These are phyloP conservation scores for Guadua angustifolia DNA, from an alignment of 176 grass and related monocot species.

Conservation along the genomic window DNA sequence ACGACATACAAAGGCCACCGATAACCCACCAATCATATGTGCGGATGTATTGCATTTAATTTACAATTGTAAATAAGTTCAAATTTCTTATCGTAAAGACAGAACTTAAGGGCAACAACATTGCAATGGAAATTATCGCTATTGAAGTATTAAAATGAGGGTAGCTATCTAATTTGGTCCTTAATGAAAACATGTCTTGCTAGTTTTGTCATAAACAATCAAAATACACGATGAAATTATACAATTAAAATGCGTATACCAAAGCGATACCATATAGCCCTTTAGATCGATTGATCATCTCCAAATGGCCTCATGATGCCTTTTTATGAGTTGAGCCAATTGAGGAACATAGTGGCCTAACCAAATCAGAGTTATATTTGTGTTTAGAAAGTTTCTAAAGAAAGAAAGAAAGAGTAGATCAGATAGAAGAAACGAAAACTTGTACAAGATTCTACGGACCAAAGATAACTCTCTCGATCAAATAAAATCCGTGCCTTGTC, in stretches of 20 bases:
- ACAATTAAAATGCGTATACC: slow-evolving; percentile 34
- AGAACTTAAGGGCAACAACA: slow-evolving; percentile 12
- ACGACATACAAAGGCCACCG: background rate
- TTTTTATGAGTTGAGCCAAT: slow-evolving; percentile 90
- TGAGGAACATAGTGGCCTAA: slow-evolving; percentile 97
- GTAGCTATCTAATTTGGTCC: background rate
- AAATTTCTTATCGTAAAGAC: background rate
- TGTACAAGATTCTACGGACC: too few relatives aligned
- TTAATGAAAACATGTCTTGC: slow-evolving; percentile 16
- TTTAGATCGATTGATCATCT: slow-evolving; percentile 86
- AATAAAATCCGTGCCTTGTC: too few relatives aligned
- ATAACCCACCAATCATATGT: background rate
- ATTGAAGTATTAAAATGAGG: background rate
- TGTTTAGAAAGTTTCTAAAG: background rate
- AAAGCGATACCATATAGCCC: slow-evolving; percentile 86
- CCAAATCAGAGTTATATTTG: slow-evolving; percentile 38
- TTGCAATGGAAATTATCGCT: slow-evolving; percentile 1
- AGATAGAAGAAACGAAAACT: slow-evolving; percentile 26
- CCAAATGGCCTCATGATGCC: slow-evolving; percentile 67
- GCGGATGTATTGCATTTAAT: slow-evolving; percentile 30
- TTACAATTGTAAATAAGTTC: slow-evolving; percentile 29
- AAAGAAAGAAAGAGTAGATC: background rate
- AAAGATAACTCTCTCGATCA: too few relatives aligned
- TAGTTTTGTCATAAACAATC: slow-evolving; percentile 31
- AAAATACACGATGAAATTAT: slow-evolving; percentile 15